Evolutionary conservation across 2,329 filamentous ascomycete genomes (phyloP).

Genomic region (Gyromitra esculenta): DNA sequence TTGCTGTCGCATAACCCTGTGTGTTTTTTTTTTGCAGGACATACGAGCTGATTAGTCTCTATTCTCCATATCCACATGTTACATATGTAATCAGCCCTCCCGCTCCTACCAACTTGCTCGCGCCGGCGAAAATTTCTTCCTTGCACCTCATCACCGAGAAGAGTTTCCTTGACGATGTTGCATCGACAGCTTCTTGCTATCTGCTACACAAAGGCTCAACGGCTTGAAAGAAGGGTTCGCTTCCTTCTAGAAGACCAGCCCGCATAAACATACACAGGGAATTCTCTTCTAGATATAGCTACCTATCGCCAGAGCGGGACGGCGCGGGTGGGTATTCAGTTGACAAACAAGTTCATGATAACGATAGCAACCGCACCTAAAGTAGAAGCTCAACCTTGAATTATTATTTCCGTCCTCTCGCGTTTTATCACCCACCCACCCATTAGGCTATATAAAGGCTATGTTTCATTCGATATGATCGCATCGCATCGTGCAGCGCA

Average conservation of each 20-base stretch:
- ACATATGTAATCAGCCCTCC: not conserved
- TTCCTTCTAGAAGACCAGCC: conserved; percentile 16
- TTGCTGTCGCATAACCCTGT: not conserved
- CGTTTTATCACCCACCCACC: not conserved
- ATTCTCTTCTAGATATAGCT: not conserved
- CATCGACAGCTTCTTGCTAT: conserved; percentile 9
- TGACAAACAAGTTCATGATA: not conserved
- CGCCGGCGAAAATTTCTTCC: conserved; percentile 17
- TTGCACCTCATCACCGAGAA: conserved; percentile 25
- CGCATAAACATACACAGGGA: not conserved
- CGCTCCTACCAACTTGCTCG: not conserved
- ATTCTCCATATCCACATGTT: not conserved
- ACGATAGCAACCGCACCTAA: not conserved
- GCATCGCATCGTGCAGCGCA: conserved; percentile 25
- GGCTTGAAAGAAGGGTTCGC: not conserved
- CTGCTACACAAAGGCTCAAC: not conserved
- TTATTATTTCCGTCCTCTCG: not conserved
- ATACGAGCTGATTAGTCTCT: not conserved
- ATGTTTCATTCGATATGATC: conserved; percentile 22
- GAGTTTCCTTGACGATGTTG: conserved; percentile 4
- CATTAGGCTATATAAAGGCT: conserved; percentile 11
- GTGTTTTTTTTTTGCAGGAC: not conserved
- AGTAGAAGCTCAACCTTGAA: not conserved
- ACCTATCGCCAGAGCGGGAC: not conserved
- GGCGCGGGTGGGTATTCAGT: not conserved